These are phyloP conservation scores for Stenocarpella maydis DNA, from an alignment of 2,329 filamentous ascomycete species.

Conservation along the genomic window DNA sequence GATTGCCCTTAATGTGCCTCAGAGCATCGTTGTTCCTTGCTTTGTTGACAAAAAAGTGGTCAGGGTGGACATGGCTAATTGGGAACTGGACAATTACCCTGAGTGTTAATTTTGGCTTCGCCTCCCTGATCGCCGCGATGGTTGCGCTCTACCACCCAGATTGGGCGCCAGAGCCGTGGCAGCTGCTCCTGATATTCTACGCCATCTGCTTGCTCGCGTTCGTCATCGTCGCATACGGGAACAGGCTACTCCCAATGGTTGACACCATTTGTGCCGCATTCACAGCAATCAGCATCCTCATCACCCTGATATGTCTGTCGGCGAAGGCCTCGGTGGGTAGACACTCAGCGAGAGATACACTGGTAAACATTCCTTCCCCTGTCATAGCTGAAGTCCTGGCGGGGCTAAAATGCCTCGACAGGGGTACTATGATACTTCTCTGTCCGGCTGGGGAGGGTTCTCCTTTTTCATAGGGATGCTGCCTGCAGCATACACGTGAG, in stretches of 20 bases:
- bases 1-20: accelerated
- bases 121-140: constrained; percentile 60
- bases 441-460: constrained; percentile 66
- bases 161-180: constrained; percentile 61
- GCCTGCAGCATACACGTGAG: constrained; percentile 61
- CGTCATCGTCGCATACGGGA: constrained; percentile 64
- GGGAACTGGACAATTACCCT: constrained; percentile 62
- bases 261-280: constrained; percentile 66
- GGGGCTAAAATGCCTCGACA: constrained; percentile 19
- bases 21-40: accelerated
- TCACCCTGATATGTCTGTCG: constrained; percentile 64
- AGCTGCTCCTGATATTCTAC: constrained; percentile 70
- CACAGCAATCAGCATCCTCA: constrained; percentile 62
- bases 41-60: not conserved
- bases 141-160: constrained; percentile 63
- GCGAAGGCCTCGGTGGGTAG: constrained; percentile 62
- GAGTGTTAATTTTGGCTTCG: constrained; percentile 64
- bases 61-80: constrained; percentile 60
- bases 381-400: not conserved
- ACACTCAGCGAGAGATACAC: constrained; percentile 58
- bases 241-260: constrained; percentile 64
- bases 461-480: constrained; percentile 70
- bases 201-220: constrained; percentile 64
- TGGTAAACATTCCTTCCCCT: constrained; percentile 43
- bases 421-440: constrained; percentile 62